Evolutionary conservation across 1,139 yeast genomes (phyloP).

Genomic region (Geotrichum klebahnii): DNA sequence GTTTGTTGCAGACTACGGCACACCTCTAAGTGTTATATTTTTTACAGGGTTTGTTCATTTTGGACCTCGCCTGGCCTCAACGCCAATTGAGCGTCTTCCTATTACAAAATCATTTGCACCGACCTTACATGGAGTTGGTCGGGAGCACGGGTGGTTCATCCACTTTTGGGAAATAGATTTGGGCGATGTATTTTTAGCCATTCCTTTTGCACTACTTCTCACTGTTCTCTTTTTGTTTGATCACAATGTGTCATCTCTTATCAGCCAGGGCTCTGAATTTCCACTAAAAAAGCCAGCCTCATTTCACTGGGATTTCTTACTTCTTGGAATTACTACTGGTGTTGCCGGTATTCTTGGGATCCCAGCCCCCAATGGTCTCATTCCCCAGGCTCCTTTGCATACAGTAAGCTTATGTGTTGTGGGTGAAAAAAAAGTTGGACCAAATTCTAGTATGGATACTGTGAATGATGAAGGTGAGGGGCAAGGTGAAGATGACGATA

Average conservation of each 20-base stretch:
- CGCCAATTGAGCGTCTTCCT: conserved; percentile 59
- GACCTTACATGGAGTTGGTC: conserved; percentile 44
- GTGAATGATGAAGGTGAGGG: conserved; percentile 24
- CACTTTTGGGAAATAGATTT: conserved; percentile 73
- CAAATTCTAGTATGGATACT: neutral
- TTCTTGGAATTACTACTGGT: conserved; percentile 83
- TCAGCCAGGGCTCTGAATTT: conserved; percentile 80
- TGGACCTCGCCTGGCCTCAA: conserved; percentile 62
- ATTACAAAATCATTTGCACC: conserved; percentile 74
- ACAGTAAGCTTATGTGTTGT: conserved; percentile 69
- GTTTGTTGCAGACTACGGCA: conserved; percentile 77
- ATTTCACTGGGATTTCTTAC: conserved; percentile 87
- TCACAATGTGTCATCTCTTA: conserved; percentile 88
- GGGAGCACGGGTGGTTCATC: conserved; percentile 67
- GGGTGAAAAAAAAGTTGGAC: conserved; percentile 5
- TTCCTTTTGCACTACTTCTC: conserved; percentile 84
- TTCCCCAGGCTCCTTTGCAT: conserved; percentile 95
- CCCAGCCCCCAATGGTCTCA: conserved; percentile 93
- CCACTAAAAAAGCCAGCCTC: conserved; percentile 82
- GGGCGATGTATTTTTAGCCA: conserved; percentile 75
- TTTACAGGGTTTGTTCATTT: conserved; percentile 90
- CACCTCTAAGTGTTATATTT: conserved; percentile 76
- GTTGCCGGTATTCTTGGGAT: conserved; percentile 80
- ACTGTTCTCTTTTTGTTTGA: conserved; percentile 87
- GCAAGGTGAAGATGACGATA: conserved; percentile 44